Evolutionary conservation across 805 yeast species (phyloP), one percentile per base, ranked within the genome.

Genomic region (Wickerhamomyces chaumierensis): DNA sequence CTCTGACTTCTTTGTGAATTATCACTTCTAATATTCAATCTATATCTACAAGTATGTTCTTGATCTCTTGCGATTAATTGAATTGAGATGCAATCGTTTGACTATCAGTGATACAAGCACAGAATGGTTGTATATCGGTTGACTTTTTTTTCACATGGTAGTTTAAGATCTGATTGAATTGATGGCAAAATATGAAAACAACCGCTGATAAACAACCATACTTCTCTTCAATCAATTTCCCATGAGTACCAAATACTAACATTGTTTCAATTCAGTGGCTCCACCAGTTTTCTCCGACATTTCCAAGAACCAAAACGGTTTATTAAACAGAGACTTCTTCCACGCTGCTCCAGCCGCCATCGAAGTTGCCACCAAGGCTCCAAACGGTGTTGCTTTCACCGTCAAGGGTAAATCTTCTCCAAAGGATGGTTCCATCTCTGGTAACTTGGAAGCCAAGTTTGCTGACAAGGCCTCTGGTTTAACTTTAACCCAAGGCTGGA

Each of bases 401-500:
- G 84, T 86, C 60, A 86, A 85, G 73, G 96, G 95, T 62, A 87
- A 86, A 70, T 71, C 79, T 48, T 73, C 77, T 56, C 45, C 47
- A 40, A 77, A 76, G 67, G 84, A 78, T 58, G 79, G 82, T 60
- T 69, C 94, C 53, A 77, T 92, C 52, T 78, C 88, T 46, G 94
- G 95, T 52, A 76, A 81, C 58, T 68, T 92, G 42, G 97, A 92
- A 68, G 83, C 94, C 55, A 86, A 84, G 72, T 84, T 81, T 73
- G 67, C 83, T 45, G 98, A 92, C 77, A 86, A 86, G 73, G 73
- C 87, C 46, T 71, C 92, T 46, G 96, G 96, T 48, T 71, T 92
- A 58, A 78, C 96, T 48, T 69, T 92, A 59, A 87, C 96, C 52
- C 97, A 92, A 73, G 95, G 96, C 60, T 88, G 97, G 96, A 81